Evolutionary conservation across 345 rosid genomes (phyloP), one percentile per base, ranked within the genome.

Genomic region (Melaleuca alternifolia): DNA sequence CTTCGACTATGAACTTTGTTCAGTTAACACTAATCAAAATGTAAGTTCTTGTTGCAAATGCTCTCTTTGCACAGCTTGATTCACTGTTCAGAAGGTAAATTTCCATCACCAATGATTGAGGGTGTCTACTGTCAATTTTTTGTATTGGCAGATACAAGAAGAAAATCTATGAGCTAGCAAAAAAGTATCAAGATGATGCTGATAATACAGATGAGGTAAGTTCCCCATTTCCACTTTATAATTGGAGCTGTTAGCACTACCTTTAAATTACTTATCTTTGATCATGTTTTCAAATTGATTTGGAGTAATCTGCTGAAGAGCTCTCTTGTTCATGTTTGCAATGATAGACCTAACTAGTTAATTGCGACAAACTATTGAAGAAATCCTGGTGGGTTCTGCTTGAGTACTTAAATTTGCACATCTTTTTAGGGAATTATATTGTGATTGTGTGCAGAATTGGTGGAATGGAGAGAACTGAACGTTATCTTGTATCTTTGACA

Each of bases 151-250:
- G 99, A 77, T 92, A 95, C 91, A 97, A 97, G 93, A 94, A 88
- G 89, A 91, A 95, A 91, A 92, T 96, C 88, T 94, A 93, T 86
- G 97, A 97, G n/a, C 97, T 96, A 61, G 94, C 94, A 82, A 92
- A 93, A 93, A 97, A 95, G 91, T 92, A 93, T 77, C 89, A 96
- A 57, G 93, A 95, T 89, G 98, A 94, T 41, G 92, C 86, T 88
- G 98, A 96, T 83, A 85, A 90, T 85, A 90, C 88, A 28, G 92
- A 91, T 87, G 99, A 94, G 96, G 99, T 96, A 91, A 85, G 81
- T 14, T 77, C 28, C 50, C 26, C 33, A 3, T 51, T 33, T 18
- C 24, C 11, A 3, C 28, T 83, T 30, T 50, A 7, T 53, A 23
- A 54, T n/a, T n/a, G n/a, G n/a, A 84, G 12, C 33, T 8, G 18